Base-by-base conservation (phyloP, 495 filamentous ascomycete species). In the Schizothecium vesticola region DNA sequence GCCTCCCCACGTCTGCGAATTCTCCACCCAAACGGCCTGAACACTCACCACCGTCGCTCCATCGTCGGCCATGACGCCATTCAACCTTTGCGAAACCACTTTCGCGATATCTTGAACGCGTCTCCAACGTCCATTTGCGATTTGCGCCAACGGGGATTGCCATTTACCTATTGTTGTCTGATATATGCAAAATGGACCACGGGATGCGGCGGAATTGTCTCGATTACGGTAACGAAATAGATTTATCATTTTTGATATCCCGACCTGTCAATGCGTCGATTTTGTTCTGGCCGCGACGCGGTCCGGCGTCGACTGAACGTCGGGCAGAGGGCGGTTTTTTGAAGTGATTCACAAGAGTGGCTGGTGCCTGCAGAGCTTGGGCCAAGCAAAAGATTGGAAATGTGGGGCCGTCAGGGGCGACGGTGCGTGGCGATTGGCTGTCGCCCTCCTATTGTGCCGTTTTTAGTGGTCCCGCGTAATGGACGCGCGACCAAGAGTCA, bases 311-410 rank as follows among this genome's bases (percentile, higher is more conserved):
- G 43, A 51, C 43, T 6, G 31, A 51, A 8, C 2, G 36, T n/a
- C 43, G 19, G 43, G 43, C 28, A 43, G 57, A 71, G 13, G 58
- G 67, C 62, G 62, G 63, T 69, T 75, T 75, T 77, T 71, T 71
- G 75, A 73, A 67, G 72, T 77, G 74, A 69, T 77, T 76, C 71
- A 68, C 70, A 67, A 72, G 60, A 61, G 63, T 68, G 70, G 68
- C 69, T 76, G 75, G 64, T 77, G 75, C 75, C 75, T 77, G 71
- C 71, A 67, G 61, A 64, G 71, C 69, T 61, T 55, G 69, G 64
- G 29, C 71, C 71, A 69, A 12, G 43, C 43, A n/a, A 51, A 51
- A 51, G 43, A 51, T 51, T 51, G 19, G 26, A 58, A 21, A 59
- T 60, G 51, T 58, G 63, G 68, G 65, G 61, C 65, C 10, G 10